Base-by-base conservation (phyloP, 2,329 filamentous ascomycete species). In the Nothopassalora personata region DNA sequence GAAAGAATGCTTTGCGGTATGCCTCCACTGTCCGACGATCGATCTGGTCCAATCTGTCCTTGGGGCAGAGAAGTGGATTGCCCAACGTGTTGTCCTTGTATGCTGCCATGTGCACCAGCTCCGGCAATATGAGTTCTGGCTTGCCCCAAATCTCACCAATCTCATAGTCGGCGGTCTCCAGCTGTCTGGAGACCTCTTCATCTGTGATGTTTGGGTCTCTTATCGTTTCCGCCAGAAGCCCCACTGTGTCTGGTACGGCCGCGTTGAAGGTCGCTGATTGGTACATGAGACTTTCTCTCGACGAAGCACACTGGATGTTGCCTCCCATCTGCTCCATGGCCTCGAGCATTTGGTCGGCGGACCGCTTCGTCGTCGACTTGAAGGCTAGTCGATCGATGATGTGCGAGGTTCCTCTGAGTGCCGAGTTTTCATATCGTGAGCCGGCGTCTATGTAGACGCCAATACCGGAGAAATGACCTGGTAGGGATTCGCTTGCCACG, bases 131-230 rank as follows among this genome's bases (percentile, higher is more conserved):
- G 57, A 99, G 83, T 70, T 97, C 93, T 0, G 94, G 92, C 80
- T 96, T 97, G 68, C 88, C 88, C 94, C 94, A 99, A 58, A 99
- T 97, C 79, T 97, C 94, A 27, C 86, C 86, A 73, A 99, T 94
- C 77, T 99, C 94, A 72, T 97, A 99, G 54, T 92, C 86, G 8
- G 93, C 94, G 6, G 93, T 97, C 72, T 89, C 86, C 23, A 99
- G 80, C 77, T 99, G 94, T 73, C 91, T 86, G 19, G 82, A 77
- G 0, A 99, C 89, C 75, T 99, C 94, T 19, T 90, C 85, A 28
- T 95, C 88, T 8, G 90, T 95, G 66, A 97, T 88, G 57, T 82
- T 75, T 5, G 94, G 91, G 66, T 95, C 84, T 59, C 91, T 88
- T 63, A 99, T 95, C 33, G 94, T 97, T 74, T 99, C 94, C 60